Evolutionary conservation across 148 eudicot species (phyloP).

Genomic region (Rhododendron ovatum): DNA sequence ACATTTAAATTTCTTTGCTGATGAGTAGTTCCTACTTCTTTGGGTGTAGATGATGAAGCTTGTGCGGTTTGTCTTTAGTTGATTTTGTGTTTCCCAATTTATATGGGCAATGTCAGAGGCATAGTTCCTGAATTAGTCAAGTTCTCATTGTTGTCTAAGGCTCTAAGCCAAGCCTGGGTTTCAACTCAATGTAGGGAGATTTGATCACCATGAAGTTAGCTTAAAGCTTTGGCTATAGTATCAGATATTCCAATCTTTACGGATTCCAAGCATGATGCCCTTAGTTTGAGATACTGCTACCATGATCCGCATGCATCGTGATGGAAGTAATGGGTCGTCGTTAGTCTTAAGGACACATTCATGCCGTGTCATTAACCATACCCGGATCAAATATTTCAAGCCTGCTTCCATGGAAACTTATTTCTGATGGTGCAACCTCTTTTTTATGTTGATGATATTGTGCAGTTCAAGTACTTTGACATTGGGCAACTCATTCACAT

Average conservation of each 20-base stretch:
- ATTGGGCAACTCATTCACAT: neutral
- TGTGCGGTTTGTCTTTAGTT: no score
- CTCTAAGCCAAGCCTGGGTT: neutral
- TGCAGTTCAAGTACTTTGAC: neutral
- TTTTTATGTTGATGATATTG: neutral
- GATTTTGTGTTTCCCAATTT: no score
- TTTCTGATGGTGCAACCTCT: conserved; percentile 1
- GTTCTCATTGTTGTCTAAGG: neutral
- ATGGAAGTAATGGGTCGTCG: neutral
- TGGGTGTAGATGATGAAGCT: no score
- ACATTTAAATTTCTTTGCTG: no score
- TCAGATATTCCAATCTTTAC: neutral
- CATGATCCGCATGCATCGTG: neutral
- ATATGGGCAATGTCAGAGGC: neutral
- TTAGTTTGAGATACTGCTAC: neutral
- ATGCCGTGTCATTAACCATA: neutral
- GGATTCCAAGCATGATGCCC: neutral
- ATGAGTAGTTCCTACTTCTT: no score
- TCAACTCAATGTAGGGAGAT: neutral
- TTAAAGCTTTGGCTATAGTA: neutral
- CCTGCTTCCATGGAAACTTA: neutral
- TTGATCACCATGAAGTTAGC: neutral
- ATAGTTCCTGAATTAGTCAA: no score
- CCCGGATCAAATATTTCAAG: neutral
- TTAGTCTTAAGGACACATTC: neutral